These are phyloP conservation scores for Sporodiniella umbellata DNA, from an alignment of 371 early-diverging fungal species.

Conservation along the genomic window DNA sequence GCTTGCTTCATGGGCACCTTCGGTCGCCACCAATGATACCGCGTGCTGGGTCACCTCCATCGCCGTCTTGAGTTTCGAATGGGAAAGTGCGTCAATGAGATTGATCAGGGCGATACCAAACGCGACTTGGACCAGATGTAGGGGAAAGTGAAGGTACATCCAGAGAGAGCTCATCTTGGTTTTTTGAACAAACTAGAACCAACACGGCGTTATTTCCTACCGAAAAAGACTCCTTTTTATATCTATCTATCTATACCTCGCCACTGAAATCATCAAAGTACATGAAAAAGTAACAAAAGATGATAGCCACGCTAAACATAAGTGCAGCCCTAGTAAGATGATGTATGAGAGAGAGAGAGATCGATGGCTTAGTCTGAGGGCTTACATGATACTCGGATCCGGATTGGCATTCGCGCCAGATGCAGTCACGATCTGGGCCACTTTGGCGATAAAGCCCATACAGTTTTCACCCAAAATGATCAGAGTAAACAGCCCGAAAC, in stretches of 20 bases:
- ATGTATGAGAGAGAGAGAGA: no score
- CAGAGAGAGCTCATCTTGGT: constrained; percentile 48
- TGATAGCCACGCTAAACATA: constrained; percentile 44
- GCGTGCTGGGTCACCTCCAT: constrained; percentile 6
- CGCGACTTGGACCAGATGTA: constrained; percentile 55
- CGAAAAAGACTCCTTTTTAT: neutral
- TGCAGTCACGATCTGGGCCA: constrained; percentile 14
- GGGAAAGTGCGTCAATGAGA: neutral
- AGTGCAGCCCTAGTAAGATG: constrained; percentile 30
- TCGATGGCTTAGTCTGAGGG: neutral
- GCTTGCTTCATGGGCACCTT: neutral
- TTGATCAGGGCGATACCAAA: constrained; percentile 53
- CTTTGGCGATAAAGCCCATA: constrained; percentile 47
- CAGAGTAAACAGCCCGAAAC: constrained; percentile 55
- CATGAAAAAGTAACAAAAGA: constrained; percentile 52
- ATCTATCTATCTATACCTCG: constrained; percentile 17
- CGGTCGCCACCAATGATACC: neutral
- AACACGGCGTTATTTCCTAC: neutral
- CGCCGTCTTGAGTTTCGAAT: neutral
- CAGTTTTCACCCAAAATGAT: constrained; percentile 54
- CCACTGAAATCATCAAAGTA: constrained; percentile 50
- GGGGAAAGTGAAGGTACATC: constrained; percentile 60
- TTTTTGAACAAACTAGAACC: constrained; percentile 16
- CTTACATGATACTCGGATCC: constrained; percentile 34
- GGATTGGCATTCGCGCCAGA: constrained; percentile 5